Base-by-base conservation (phyloP, 2,329 filamentous ascomycete species). In the Passalora sequoiae region DNA sequence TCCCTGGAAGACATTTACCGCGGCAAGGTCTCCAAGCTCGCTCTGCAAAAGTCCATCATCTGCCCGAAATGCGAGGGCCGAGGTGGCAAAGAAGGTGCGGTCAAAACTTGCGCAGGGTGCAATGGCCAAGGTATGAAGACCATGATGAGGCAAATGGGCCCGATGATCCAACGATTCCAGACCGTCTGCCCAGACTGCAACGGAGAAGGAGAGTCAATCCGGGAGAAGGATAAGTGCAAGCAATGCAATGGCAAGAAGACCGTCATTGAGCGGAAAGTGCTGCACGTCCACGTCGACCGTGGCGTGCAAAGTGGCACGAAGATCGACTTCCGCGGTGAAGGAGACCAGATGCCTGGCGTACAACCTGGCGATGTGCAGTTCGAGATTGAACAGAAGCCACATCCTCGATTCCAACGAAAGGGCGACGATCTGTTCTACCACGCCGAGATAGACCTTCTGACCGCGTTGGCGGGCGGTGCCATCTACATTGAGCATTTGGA, bases 91-190 rank as follows among this genome's bases (percentile, higher is more conserved):
- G 91, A 97, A 55, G 92, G 92, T 53, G 87, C 92, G n/a, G 91
- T 97, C 54, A 91, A 89, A 74, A 86, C 85, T 61, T 98, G 92
- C 70, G 65, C 80, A 29, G 86, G 88, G 62, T 98, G 92, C 68
- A 88, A 94, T 61, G 92, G 92, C 55, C 81, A 85, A 53, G 92
- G 92, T 69, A 95, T 96, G 86, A 97, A 97, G 84, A 96, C 87
- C 29, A 97, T 98, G 91, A 96, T 98, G 92, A 86, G 94, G 66
- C 92, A 98, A 72, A 97, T 98, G 89, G 92, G 92, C 39, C 92
- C 92, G 47, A 98, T 98, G 92, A 97, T 98, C 59, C 94, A 98
- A 74, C 87, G 92, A 46, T 98, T 98, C 81, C 92, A 98, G 77
- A 97, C 91, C 21, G 89, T 96, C 60, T 98, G 92, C 78, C 86